phyloP scores from a whole-genome alignment of 306 rosid species.

The Notholithocarpus densiflorus region DNA sequence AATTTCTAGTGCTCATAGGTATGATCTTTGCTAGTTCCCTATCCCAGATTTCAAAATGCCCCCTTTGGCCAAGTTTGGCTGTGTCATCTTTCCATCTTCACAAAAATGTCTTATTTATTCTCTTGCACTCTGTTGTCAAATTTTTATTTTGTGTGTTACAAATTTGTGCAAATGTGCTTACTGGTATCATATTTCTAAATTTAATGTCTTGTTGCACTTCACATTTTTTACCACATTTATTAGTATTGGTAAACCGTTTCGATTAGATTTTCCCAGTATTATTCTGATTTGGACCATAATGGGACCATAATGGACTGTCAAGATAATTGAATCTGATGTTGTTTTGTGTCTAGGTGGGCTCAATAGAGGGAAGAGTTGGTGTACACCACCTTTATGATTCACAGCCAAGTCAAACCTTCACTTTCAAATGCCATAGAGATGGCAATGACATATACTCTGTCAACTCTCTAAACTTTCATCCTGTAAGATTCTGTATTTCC shows the following conservation, averaged over 20 bases:
- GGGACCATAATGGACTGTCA: conserved; percentile 13
- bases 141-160: too few relatives aligned
- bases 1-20: too few relatives aligned
- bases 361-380: conserved; percentile 95
- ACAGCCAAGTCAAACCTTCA: conserved; percentile 70
- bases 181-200: too few relatives aligned
- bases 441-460: conserved; percentile 71
- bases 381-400: conserved; percentile 89
- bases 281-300: conserved; percentile 1
- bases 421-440: conserved; percentile 88
- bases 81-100: too few relatives aligned
- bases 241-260: conserved; percentile 8
- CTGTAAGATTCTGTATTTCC: conserved; percentile 43
- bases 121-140: too few relatives aligned
- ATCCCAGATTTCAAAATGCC: too few relatives aligned
- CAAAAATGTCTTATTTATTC: too few relatives aligned
- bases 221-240: not conserved
- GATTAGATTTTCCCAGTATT: not conserved
- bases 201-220: not conserved
- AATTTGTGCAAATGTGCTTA: too few relatives aligned
- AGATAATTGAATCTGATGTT: conserved; percentile 26
- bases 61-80: too few relatives aligned
- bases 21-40: too few relatives aligned
- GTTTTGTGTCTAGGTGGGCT: conserved; percentile 62
- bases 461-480: conserved; percentile 85